Conservation (phyloP, 257 asterid genomes). For the Solanum etuberosum region DNA sequence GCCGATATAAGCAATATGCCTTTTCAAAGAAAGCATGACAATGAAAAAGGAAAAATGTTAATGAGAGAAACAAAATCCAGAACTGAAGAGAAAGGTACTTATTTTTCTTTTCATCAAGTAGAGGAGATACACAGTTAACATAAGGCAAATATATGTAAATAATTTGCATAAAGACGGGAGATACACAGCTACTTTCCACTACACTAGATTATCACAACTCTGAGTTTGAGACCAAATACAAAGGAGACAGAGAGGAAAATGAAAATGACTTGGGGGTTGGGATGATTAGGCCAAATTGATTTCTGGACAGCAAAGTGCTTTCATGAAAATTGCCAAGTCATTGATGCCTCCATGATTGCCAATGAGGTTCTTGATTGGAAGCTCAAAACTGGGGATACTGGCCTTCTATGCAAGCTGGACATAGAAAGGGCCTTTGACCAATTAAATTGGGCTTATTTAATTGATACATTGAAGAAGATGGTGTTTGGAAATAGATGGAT, state of each 20-base stretch:
- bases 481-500: neutral
- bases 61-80: neutral
- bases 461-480: neutral
- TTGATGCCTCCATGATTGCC: neutral
- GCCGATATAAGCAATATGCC: constrained; percentile 94
- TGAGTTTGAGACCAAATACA: neutral
- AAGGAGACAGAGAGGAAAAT: neutral
- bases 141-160: too few species aligned
- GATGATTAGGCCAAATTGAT: neutral
- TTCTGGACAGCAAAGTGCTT: neutral
- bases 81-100: neutral
- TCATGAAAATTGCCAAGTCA: neutral
- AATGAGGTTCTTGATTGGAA: neutral
- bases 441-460: neutral
- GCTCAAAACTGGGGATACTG: neutral
- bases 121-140: neutral
- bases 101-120: neutral
- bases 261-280: neutral
- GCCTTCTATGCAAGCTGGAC: neutral
- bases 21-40: constrained; percentile 11
- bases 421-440: neutral
- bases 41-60: neutral
- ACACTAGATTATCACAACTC: neutral
- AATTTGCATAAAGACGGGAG: neutral
- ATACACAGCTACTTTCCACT: neutral